A percentile compares a stretch with the other conserved stretches of the same genome.
Conservation (phyloP, 2,329 filamentous ascomycete species). For the Chaetothyriales sp. region DNA sequence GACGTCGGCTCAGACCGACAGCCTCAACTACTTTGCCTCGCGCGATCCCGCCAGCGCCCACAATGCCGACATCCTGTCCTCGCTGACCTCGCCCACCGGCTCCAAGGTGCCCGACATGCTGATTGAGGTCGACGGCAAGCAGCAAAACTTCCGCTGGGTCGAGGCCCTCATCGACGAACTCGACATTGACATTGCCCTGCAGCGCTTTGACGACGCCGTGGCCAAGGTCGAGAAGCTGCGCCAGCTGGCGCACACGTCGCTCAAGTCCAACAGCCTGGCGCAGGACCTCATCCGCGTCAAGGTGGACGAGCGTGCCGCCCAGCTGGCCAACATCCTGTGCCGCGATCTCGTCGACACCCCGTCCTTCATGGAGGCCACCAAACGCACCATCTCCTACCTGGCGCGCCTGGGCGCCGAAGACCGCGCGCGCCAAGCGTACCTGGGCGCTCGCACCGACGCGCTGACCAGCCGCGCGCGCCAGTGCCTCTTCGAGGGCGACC, state of each 20-base stretch:
- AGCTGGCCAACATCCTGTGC: constrained; percentile 61
- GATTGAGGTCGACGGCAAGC: constrained; percentile 91
- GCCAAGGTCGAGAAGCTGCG: constrained; percentile 73
- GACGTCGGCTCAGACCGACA: constrained; percentile 66
- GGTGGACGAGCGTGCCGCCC: constrained; percentile 69
- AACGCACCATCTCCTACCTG: constrained; percentile 70
- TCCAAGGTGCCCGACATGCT: constrained; percentile 62
- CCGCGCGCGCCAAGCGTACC: constrained; percentile 71
- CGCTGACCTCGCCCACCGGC: constrained; percentile 43
- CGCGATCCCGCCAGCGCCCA: constrained; percentile 63
- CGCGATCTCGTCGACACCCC: constrained; percentile 67
- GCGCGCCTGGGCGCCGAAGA: constrained; percentile 81
- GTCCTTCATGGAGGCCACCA: constrained; percentile 62
- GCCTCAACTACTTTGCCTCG: constrained; percentile 69
- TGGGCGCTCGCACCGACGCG: constrained; percentile 61
- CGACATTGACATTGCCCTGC: constrained; percentile 87
- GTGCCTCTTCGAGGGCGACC: constrained; percentile 87
- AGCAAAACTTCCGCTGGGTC: constrained; percentile 91
- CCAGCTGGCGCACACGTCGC: constrained; percentile 53
- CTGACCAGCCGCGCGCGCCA: constrained; percentile 76
- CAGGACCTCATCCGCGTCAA: constrained; percentile 89
- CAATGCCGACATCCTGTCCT: constrained; percentile 68
- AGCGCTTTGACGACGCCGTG: constrained; percentile 76
- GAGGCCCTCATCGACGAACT: constrained; percentile 90
- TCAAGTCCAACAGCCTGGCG: constrained; percentile 75